Conservation (phyloP, 2,329 filamentous ascomycete genomes). For the Microsporum ferrugineum region DNA sequence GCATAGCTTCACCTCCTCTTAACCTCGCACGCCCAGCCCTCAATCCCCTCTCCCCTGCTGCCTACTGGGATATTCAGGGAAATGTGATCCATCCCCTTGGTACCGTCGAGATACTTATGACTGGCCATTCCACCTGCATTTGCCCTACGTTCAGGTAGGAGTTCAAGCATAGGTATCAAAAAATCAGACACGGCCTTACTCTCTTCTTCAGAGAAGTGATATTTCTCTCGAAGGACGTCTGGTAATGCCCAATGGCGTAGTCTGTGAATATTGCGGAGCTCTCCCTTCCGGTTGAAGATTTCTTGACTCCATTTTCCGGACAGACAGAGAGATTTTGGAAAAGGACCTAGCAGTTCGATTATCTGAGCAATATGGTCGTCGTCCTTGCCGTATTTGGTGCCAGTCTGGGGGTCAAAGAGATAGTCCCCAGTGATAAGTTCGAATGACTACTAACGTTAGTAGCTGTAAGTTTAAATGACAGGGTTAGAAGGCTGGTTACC, state of each 20-base stretch:
- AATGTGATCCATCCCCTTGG: slow-evolving; percentile 74
- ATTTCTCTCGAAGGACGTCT: slow-evolving; percentile 90
- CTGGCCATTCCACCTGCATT: slow-evolving; percentile 94
- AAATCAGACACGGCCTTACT: slow-evolving; percentile 69
- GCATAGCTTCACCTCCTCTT: slow-evolving; percentile 53
- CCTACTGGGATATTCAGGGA: slow-evolving; percentile 67
- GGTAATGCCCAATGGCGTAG: slow-evolving; percentile 90
- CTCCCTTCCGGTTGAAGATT: slow-evolving; percentile 96
- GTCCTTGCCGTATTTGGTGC: slow-evolving; percentile 98
- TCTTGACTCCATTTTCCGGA: slow-evolving; percentile 96
- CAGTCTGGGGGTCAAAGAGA: slow-evolving; percentile 94
- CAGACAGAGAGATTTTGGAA: slow-evolving; percentile 83
- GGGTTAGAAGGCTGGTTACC: slow-evolving; percentile 43
- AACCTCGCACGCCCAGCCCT: slow-evolving; percentile 83
- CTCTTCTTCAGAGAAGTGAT: slow-evolving; percentile 82
- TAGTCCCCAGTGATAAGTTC: slow-evolving; percentile 98
- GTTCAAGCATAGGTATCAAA: slow-evolving; percentile 78
- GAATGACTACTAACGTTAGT: slow-evolving; percentile 39
- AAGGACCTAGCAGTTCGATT: slow-evolving; percentile 87
- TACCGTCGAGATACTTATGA: slow-evolving; percentile 70
- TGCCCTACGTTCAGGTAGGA: slow-evolving; percentile 75
- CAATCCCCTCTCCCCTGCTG: slow-evolving; percentile 79
- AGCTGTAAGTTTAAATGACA: neutral
- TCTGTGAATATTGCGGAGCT: slow-evolving; percentile 92
- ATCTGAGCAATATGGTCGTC: slow-evolving; percentile 99